Evolutionary conservation across 768 basidiomycete genomes (phyloP), one percentile per base, ranked within the genome.

Genomic region (Galerina marginata): DNA sequence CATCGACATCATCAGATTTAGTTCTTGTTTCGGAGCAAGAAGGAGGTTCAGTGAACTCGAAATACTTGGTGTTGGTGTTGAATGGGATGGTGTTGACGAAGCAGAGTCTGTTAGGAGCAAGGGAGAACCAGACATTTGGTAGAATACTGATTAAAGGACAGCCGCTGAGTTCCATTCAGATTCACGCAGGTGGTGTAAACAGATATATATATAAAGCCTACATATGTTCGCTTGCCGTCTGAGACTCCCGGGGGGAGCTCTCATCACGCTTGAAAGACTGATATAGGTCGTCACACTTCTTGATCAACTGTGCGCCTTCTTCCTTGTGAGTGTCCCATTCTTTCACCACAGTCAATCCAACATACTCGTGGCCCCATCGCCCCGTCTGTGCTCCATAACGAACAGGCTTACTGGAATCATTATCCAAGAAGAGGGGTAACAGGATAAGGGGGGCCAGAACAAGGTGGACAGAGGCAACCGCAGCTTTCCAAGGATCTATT

Each of bases 391-490:
- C 79, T 16, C 83, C 81, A 64, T 84, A 87, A 52, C 81, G 79
- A 36, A 83, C 74, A 9, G 86, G 81, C 1, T 36, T 60, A 33
- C 59, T 65, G 20, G 64, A 47, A 39, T 62, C 48, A 48, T 63
- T 60, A 43, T 59, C 57, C 48, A 65, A 50, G 61, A 62, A 61
- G 9, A 72, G 70, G 23, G 77, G 67, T 20, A 91, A 71, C 65
- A 78, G 81, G 20, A 75, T 65, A 0, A 87, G 62, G 2, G 87
- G 83, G 14, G 82, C 82, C n/a, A 95, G 82, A 0, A 83, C 75
- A n/a, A 89, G 70, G 69, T 93, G 84, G 5, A 88, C 85, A 1
- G 85, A 80, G 6, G 89, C 81, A 59, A 90, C 75, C 4, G 92
- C 89, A 9, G 87, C 87, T 67, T 88, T 88, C 74, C 81, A 84